Conservation (phyloP, 331 rosid species). For the Acacia concinna region DNA sequence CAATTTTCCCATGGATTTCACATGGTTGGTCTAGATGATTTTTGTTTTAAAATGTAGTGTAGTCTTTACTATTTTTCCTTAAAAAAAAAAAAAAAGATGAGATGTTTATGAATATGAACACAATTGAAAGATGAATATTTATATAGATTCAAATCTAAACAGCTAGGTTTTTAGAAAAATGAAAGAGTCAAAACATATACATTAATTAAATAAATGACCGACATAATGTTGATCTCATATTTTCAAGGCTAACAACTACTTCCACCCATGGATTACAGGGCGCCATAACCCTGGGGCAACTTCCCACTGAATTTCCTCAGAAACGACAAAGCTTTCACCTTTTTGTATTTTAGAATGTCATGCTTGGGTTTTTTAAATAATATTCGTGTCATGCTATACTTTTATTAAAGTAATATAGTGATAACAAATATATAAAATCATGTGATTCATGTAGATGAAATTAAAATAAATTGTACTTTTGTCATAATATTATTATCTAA, state of each 20-base stretch:
- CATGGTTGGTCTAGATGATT: too few relatives aligned
- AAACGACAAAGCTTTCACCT: background rate
- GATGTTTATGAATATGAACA: background rate
- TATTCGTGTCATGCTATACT: background rate
- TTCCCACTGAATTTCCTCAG: background rate
- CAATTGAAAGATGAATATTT: background rate
- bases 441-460: background rate
- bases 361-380: background rate
- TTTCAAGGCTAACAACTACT: background rate
- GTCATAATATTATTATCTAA: background rate
- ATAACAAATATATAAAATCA: background rate
- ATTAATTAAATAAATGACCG: background rate
- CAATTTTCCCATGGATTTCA: background rate
- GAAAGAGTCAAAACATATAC: background rate
- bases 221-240: background rate
- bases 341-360: background rate
- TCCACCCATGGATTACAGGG: constrained; percentile 14
- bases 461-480: background rate
- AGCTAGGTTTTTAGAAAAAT: too few relatives aligned
- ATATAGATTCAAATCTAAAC: background rate
- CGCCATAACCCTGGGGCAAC: background rate
- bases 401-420: too few relatives aligned
- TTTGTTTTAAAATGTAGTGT: too few relatives aligned
- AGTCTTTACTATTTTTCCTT: too few relatives aligned
- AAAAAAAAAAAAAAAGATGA: background rate